Base-by-base conservation (phyloP, 805 yeast species). In the Vanderwaltozyma polyspora region DNA sequence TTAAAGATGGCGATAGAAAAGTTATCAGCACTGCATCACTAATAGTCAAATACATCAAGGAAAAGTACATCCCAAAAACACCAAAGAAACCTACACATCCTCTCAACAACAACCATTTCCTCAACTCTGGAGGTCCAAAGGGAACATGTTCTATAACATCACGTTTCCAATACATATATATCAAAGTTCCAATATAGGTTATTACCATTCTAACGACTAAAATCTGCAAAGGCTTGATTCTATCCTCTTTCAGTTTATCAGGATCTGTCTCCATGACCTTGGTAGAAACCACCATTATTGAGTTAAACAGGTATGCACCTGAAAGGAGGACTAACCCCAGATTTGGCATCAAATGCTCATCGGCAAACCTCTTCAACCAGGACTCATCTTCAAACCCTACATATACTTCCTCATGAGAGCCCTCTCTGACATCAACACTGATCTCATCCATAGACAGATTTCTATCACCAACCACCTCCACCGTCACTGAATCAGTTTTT, bases 1-100 rank as follows among this genome's bases (percentile, higher is more conserved):
- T 79, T 12, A 79, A 68, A 36, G 82, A 67, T 0, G 95, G 95
- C 0, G 74, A 66, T 46, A 85, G 55, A 44, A 85, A 85, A 2
- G 87, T 74, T 33, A 85, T 76, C 9, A 79, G 78, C 1, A 82
- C 75, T 1, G 89, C 82, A 49, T 85, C 95, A 6, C 86, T 76
- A 5, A 85, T 66, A 32, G 81, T 70, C 30, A 85, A 64, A 46
- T 79, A 81, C 58, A 73, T 66, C 41, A 85, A 60, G 1, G 93
- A 73, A 51, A 66, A 81, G 54, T 82, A 85, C 49, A 80, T 62
- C 3, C 87, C 77, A 48, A 77, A 76, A 5, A 84, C 91, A 3
- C 94, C 93, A 37, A 79, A 52, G 45, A 75, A 81, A 3, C 95
- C 95, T 10, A 74, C 65, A 1, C 66, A 31, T 0, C 94, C 94